Evolutionary conservation across 1,139 yeast species (phyloP).

Genomic region (Candida labiduridarum): DNA sequence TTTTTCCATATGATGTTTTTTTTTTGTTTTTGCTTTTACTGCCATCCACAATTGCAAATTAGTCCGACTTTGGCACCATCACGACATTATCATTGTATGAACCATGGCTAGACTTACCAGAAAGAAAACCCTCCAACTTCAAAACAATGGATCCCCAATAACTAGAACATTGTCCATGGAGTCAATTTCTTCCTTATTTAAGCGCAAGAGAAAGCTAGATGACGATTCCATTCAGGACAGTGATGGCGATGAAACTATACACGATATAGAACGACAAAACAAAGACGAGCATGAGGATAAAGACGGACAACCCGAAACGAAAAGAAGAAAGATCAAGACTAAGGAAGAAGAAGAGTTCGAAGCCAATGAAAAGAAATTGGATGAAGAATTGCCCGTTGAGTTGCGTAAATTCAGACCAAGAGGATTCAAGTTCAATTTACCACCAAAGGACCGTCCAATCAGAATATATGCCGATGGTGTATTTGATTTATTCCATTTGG

Average conservation of each 20-base stretch:
- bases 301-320: slow-evolving; percentile 15
- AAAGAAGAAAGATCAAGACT: slow-evolving; percentile 30
- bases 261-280: slow-evolving; percentile 18
- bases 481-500: slow-evolving; percentile 92
- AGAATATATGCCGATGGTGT: slow-evolving; percentile 97
- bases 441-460: slow-evolving; percentile 84
- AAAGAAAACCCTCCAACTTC: slow-evolving; percentile 11
- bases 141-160: slow-evolving; percentile 17
- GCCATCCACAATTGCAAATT: not conserved
- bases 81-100: not conserved
- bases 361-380: slow-evolving; percentile 55
- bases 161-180: slow-evolving; percentile 46
- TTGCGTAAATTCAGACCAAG: slow-evolving; percentile 69
- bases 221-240: slow-evolving; percentile 14
- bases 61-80: too few species aligned
- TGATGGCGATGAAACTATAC: slow-evolving; percentile 1
- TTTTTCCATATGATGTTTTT: not conserved
- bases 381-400: slow-evolving; percentile 62
- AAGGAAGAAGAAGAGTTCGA: slow-evolving; percentile 43
- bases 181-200: slow-evolving; percentile 41
- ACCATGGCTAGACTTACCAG: slow-evolving; percentile 12
- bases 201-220: slow-evolving; percentile 26
- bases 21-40: not conserved
- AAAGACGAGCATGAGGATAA: slow-evolving; percentile 17
- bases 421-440: slow-evolving; percentile 73